Conservation (phyloP, 192 early-diverging fungal species). For the Coemansia sp. region DNA sequence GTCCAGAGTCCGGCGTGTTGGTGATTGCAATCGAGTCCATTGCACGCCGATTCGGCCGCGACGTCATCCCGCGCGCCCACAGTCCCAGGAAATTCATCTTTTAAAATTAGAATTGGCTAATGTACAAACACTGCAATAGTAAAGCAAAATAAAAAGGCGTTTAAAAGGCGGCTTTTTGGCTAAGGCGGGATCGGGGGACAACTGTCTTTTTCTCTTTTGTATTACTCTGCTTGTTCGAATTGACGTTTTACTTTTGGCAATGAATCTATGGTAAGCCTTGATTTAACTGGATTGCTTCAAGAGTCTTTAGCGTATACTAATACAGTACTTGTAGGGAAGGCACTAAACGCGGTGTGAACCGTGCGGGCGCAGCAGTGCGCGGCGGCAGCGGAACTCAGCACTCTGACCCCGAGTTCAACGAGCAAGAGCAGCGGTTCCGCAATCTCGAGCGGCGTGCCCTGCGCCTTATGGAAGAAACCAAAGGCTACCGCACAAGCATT, state of each 20-base stretch:
- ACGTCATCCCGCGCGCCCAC: slow-evolving; percentile 52
- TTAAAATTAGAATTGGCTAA: slow-evolving; percentile 2
- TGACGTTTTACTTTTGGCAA: not conserved
- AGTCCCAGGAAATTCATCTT: slow-evolving; percentile 55
- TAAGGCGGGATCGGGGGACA: not conserved
- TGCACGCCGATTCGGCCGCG: slow-evolving; percentile 42
- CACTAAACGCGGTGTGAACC: slow-evolving; percentile 41
- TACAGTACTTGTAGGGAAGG: slow-evolving; percentile 34
- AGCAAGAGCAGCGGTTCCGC: slow-evolving; percentile 75
- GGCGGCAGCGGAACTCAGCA: slow-evolving; percentile 19
- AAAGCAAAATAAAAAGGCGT: not conserved
- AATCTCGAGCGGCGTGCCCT: slow-evolving; percentile 84
- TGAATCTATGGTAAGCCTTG: slow-evolving; percentile 14
- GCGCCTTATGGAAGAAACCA: slow-evolving; percentile 85
- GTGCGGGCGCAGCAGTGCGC: slow-evolving; percentile 32
- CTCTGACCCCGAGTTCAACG: slow-evolving; percentile 75
- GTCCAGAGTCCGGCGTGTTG: slow-evolving; percentile 17
- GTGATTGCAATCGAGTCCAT: slow-evolving; percentile 55
- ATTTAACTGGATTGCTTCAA: too few species aligned
- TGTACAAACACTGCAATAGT: not conserved
- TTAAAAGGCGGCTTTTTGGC: not conserved
- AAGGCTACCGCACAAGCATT: slow-evolving; percentile 87
- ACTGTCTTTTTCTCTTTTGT: slow-evolving; percentile 2
- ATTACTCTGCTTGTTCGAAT: not conserved
- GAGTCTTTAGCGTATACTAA: not conserved